Conservation (phyloP, 1,284 basidiomycete species). For the Tilletia indica region DNA sequence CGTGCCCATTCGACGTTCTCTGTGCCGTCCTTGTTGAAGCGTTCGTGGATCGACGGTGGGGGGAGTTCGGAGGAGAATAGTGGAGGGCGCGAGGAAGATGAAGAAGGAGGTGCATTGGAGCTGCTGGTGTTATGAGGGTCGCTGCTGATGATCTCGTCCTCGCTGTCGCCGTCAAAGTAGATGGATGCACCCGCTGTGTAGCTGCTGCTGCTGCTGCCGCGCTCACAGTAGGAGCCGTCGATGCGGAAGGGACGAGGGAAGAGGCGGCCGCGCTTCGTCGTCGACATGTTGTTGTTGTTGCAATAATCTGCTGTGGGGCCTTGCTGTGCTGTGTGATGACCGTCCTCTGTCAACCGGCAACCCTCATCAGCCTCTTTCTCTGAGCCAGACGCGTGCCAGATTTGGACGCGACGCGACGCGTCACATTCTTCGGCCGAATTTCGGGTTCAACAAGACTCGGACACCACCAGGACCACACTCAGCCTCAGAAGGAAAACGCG, state of each 20-base stretch:
- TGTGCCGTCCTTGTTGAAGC: constrained; percentile 43
- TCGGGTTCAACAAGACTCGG: no score
- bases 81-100: neutral
- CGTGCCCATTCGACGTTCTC: constrained; percentile 44
- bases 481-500: no score
- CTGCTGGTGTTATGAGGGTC: neutral
- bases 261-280: neutral
- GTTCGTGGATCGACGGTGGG: constrained; percentile 16
- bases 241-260: neutral
- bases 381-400: no score
- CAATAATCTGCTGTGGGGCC: neutral
- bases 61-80: neutral
- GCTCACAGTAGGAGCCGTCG: neutral
- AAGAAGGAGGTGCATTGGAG: neutral
- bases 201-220: neutral
- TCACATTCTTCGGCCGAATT: no score
- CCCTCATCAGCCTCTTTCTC: no score
- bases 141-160: neutral
- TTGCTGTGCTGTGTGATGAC: no score
- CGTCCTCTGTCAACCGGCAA: no score
- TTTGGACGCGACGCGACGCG: no score
- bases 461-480: no score
- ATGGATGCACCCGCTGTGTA: neutral
- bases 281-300: neutral
- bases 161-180: neutral